These are phyloP conservation scores for Inosperma sp. DNA, from an alignment of 768 basidiomycete genomes.

Conservation along the genomic window DNA sequence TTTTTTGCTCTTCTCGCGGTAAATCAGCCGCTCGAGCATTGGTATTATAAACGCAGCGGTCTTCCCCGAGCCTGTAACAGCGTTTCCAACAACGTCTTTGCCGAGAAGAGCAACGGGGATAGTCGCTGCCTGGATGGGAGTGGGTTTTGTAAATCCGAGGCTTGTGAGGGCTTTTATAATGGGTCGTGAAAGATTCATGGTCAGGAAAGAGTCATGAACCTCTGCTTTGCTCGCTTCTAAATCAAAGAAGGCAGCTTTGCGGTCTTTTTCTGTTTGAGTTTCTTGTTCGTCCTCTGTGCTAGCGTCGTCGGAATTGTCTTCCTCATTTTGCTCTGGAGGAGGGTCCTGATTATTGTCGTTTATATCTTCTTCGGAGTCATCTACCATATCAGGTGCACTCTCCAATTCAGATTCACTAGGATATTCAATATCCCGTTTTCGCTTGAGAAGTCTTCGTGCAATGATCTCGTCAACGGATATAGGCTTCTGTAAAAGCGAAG, in stretches of 20 bases:
- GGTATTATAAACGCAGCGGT: conserved; percentile 97
- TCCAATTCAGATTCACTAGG: conserved; percentile 26
- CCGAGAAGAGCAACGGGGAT: conserved; percentile 92
- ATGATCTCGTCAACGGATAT: conserved; percentile 93
- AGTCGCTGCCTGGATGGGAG: conserved; percentile 92
- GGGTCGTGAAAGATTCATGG: conserved; percentile 94
- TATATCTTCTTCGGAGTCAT: conserved; percentile 29
- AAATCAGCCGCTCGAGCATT: conserved; percentile 86
- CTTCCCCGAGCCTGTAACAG: conserved; percentile 97
- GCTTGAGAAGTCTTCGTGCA: conserved; percentile 54
- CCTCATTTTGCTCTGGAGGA: conserved; percentile 26
- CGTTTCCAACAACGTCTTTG: conserved; percentile 93
- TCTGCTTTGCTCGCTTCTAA: conserved; percentile 40
- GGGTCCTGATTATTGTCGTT: conserved; percentile 34
- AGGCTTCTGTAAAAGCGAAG: conserved; percentile 45
- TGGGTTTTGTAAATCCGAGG: conserved; percentile 77
- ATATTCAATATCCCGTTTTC: conserved; percentile 65
- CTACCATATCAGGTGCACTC: conserved; percentile 23
- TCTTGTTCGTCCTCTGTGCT: conserved; percentile 39
- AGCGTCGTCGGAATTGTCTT: conserved; percentile 16
- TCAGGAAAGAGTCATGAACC: conserved; percentile 74
- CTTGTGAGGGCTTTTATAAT: conserved; percentile 86
- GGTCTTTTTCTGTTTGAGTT: conserved; percentile 62
- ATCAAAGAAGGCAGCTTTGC: conserved; percentile 89
- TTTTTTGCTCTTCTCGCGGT: conserved; percentile 84